Evolutionary conservation across 768 basidiomycete genomes (phyloP).

Genomic region (Multifurca ochricompacta): DNA sequence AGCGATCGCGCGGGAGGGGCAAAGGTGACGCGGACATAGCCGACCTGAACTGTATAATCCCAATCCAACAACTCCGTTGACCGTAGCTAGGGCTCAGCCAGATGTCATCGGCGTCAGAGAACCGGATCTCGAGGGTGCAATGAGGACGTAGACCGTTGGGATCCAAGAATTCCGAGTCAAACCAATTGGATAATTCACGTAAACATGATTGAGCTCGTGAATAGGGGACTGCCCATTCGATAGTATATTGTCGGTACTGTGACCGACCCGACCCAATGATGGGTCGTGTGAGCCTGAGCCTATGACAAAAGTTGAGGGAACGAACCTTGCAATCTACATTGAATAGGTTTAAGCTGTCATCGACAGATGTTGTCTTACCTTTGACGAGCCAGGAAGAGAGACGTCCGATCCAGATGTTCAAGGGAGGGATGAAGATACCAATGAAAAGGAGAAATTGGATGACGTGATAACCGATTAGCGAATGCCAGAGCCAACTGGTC

Average conservation of each 20-base stretch:
- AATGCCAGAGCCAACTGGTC: conserved; percentile 61
- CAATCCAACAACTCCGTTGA: conserved; percentile 83
- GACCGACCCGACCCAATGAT: too few relatives aligned
- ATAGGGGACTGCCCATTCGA: conserved; percentile 90
- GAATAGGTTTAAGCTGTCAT: conserved; percentile 78
- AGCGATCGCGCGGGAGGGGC: conserved; percentile 3
- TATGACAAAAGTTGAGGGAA: background rate
- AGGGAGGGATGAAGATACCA: conserved; percentile 50
- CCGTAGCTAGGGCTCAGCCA: conserved; percentile 89
- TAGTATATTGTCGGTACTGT: conserved; percentile 88
- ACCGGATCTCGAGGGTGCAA: conserved; percentile 89
- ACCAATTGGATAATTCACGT: conserved; percentile 60
- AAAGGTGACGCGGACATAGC: conserved; percentile 26
- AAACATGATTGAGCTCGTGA: conserved; percentile 59
- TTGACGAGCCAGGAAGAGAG: conserved; percentile 64
- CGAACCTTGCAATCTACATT: conserved; percentile 90
- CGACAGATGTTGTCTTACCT: conserved; percentile 49
- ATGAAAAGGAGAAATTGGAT: conserved; percentile 80
- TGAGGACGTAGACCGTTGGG: conserved; percentile 77
- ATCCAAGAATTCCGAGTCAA: conserved; percentile 56
- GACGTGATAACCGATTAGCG: conserved; percentile 69
- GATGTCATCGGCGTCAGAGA: conserved; percentile 81
- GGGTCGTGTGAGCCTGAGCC: background rate
- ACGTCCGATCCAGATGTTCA: conserved; percentile 59
- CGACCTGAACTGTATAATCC: conserved; percentile 95